phyloP scores from a whole-genome alignment of 2,329 filamentous ascomycete genomes.

The Pyricularia sp. region DNA sequence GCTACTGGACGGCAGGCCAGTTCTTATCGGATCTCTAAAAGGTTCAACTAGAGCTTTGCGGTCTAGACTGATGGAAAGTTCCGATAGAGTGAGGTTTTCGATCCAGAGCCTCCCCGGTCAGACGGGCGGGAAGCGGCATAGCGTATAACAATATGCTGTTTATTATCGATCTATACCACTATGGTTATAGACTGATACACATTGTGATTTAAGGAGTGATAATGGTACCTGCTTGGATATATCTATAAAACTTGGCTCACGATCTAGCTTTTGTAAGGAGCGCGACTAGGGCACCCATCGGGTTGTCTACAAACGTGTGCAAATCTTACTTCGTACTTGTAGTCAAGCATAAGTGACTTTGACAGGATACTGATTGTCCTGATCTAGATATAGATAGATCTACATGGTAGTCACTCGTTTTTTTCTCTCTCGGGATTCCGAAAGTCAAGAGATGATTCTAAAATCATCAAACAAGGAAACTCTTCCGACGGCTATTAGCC shows the following conservation, averaged over 20 bases:
- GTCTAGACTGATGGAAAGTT: neutral
- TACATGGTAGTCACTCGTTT: neutral
- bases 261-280: too few relatives aligned
- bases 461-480: neutral
- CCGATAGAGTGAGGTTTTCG: too few relatives aligned
- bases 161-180: neutral
- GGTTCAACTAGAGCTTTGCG: neutral
- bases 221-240: too few relatives aligned
- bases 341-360: too few relatives aligned
- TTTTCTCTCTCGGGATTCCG: neutral
- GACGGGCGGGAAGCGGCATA: neutral
- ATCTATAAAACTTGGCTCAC: too few relatives aligned
- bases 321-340: too few relatives aligned
- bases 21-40: neutral
- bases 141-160: neutral
- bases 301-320: too few relatives aligned
- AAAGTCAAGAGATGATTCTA: neutral
- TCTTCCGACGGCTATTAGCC: neutral
- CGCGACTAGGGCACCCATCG: too few relatives aligned
- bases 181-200: neutral
- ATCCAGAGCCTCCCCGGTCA: neutral
- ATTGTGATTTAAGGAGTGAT: too few relatives aligned
- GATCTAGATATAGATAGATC: too few relatives aligned
- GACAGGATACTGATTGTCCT: too few relatives aligned
- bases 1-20: neutral